phyloP scores from a whole-genome alignment of 176 grass and related monocot species.

The Guadua angustifolia region DNA sequence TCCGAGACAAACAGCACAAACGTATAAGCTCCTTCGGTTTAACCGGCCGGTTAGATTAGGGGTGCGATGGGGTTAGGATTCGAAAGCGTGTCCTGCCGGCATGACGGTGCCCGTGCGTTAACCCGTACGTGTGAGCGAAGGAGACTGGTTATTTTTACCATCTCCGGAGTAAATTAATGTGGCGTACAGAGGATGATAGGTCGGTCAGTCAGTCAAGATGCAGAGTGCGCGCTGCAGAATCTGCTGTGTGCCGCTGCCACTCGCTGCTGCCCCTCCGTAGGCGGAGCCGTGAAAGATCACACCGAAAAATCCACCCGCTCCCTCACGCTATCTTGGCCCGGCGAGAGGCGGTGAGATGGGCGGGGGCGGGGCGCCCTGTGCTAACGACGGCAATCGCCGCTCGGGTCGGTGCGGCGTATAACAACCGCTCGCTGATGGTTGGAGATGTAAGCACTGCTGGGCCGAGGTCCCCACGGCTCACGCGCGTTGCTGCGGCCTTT shows the following conservation, averaged over 20 bases:
- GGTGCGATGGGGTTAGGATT: background rate
- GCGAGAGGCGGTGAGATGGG: background rate
- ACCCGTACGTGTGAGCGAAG: slow-evolving; percentile 36
- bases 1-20: too few species aligned
- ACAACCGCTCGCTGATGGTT: background rate
- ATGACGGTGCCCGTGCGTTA: background rate
- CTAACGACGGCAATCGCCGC: too few species aligned
- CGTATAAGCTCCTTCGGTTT: too few species aligned
- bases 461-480: background rate
- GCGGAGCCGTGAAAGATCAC: slow-evolving; percentile 11
- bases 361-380: too few species aligned
- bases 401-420: background rate
- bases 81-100: background rate
- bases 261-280: slow-evolving; percentile 21
- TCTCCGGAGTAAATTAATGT: slow-evolving; percentile 25
- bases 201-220: slow-evolving; percentile 69
- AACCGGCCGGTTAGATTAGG: background rate
- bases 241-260: slow-evolving; percentile 40
- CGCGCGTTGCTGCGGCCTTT: background rate
- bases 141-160: slow-evolving; percentile 2
- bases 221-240: slow-evolving; percentile 72
- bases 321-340: background rate
- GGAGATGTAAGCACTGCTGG: background rate
- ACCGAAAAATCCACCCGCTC: background rate
- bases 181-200: slow-evolving; percentile 40